Evolutionary conservation across 2,329 filamentous ascomycete genomes (phyloP).

Genomic region (Colletotrichum camelliae): DNA sequence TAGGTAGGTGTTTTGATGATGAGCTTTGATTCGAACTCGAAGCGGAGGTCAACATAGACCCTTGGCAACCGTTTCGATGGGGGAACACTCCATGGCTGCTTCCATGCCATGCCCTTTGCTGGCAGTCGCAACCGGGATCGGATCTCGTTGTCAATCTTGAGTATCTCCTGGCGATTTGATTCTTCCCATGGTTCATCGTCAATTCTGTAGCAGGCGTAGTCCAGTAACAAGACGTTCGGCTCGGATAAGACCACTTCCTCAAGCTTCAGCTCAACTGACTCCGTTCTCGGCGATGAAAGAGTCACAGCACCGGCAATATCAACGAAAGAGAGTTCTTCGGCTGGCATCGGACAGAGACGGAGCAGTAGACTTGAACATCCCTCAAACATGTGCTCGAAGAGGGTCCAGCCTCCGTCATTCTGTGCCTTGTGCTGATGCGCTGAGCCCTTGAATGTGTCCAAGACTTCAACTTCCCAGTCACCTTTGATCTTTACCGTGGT

Average conservation of each 20-base stretch:
- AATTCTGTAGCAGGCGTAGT: conserved; percentile 31
- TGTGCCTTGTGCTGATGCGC: conserved; percentile 1
- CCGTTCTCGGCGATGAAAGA: neutral
- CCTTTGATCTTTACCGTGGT: conserved; percentile 29
- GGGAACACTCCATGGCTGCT: conserved; percentile 31
- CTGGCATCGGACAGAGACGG: conserved; percentile 8
- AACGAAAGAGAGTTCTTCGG: neutral
- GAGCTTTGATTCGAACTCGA: conserved; percentile 27
- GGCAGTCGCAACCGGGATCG: conserved; percentile 28
- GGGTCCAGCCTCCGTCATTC: conserved; percentile 25
- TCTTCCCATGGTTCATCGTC: conserved; percentile 25
- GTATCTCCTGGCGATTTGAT: conserved; percentile 26
- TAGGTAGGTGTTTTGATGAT: conserved; percentile 7
- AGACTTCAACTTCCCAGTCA: conserved; percentile 27
- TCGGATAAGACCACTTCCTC: conserved; percentile 26
- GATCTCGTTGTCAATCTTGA: conserved; percentile 34
- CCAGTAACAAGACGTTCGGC: conserved; percentile 34
- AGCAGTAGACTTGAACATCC: conserved; percentile 33
- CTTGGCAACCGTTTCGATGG: conserved; percentile 23
- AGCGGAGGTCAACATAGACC: conserved; percentile 26
- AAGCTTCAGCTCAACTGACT: neutral
- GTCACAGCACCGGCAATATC: neutral
- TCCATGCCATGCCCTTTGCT: conserved; percentile 28
- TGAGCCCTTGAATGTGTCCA: conserved; percentile 32
- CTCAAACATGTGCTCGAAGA: conserved; percentile 29